Base-by-base conservation (phyloP, 805 yeast species). In the Jamesozyma rosinii region DNA sequence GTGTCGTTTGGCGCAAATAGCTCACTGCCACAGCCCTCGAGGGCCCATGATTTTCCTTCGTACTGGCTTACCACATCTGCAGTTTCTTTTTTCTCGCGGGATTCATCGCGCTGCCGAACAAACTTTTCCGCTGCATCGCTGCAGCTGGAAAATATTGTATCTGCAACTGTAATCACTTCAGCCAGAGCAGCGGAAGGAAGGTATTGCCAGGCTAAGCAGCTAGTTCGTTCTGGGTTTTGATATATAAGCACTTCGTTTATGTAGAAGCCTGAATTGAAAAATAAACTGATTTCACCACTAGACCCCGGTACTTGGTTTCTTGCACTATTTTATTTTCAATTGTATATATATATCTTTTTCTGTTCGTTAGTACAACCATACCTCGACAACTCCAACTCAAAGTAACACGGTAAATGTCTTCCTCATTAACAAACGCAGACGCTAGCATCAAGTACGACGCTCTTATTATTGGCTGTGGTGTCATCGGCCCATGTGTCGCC, bases 391-490 rank as follows among this genome's bases (percentile, higher is more conserved):
- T 33, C 6, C 13, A 33, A 33, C 15, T 17, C 6, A 24, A 5
- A 24, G 11, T 24, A 24, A 8, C 6, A 37, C 29, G 10, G 11
- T 6, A n/a, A 17, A 40, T 35, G 34, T 13, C 37, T 8, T 34
- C 30, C 14, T 4, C 29, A 10, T 48, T 55, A 44, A 45, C 53
- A 33, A 52, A 51, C 41, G 68, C 68, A 17, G 60, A 61, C 37
- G 48, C 54, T 26, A 46, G 50, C 19, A 44, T 51, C 31, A 57
- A 56, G 5, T 87, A 77, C 64, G 98, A 92, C 58, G 90, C 81
- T 40, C 79, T 90, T 35, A 83, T 92, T 21, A 79, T 92, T 33
- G 98, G 98, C n/a, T 97, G 97, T n/a, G 98, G 98, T 44, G 95
- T 90, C 18, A 81, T 87, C 20, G 98, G 99, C 1, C 96, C 98